Evolutionary conservation across 2,329 filamentous ascomycete genomes (phyloP), one percentile per base, ranked within the genome.

Genomic region (Stemphylium lycopersici): DNA sequence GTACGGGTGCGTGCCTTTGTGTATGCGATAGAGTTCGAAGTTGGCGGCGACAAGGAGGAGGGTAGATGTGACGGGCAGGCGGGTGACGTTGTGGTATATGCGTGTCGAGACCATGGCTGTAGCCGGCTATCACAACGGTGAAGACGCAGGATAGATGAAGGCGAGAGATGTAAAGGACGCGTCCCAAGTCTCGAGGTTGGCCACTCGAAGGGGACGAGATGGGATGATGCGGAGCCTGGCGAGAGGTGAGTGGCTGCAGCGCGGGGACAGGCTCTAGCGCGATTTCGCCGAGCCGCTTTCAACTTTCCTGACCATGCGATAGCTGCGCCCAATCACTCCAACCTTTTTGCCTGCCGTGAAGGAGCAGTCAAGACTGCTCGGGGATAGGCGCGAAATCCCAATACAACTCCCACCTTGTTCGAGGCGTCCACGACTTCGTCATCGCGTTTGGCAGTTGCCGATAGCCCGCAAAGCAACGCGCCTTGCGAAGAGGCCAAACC

Each of bases 1-100:
- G 40, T 59, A 63, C 7, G 70, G 69, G 48, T 73, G 68, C n/a
- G 56, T 66, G 52, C 68, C 66, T 31, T 57, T 65, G 52, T 63
- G 59, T 42, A 71, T 59, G 29, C 65, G 68, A 57, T 58, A 68
- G 32, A 68, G 24, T 38, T 68, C 66, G 56, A 65, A 71, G 56
- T 64, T 65, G 48, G 47, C 52, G 26, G 54, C 52, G 56, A 63
- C 56, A 15, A 69, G 55, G 41, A 63, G 40, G 55, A 58, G 43
- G 20, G 63, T 55, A 20, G 60, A 60, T 26, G 54, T 60, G 47
- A 63, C 34, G 22, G 58, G 55, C 11, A 56, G 48, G 29, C 46
- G 56, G 16, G 49, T 42, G 45, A 58, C 51, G 26, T 56, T 52
- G 42, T 62, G 59, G 18, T 53, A 55, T 29, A 62, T 53, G 15